Percentiles rank a stretch among this genome's conserved stretches.
These are phyloP conservation scores for Gynostemma pentaphyllum DNA, from an alignment of 306 rosid species.

Conservation along the genomic window DNA sequence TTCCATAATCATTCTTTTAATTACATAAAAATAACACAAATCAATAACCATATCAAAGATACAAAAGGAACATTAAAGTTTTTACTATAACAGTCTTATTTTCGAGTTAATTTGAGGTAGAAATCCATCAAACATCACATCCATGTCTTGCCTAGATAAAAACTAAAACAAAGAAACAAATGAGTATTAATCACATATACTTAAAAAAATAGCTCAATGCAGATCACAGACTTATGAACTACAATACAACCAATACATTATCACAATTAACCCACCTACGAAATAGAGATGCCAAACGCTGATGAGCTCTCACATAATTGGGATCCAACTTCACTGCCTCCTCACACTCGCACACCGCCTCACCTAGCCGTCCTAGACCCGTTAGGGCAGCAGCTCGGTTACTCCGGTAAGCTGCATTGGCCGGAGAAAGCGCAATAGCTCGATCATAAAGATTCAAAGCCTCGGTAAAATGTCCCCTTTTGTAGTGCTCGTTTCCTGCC, in stretches of 20 bases:
- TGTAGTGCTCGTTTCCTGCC: slow-evolving; percentile 75
- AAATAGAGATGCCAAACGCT: slow-evolving; percentile 71
- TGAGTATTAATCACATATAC: neutral
- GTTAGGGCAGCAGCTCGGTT: slow-evolving; percentile 93
- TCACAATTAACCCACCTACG: slow-evolving; percentile 42
- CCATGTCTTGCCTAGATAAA: neutral
- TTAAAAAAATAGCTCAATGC: neutral
- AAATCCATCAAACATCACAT: no score
- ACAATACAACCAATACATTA: no score
- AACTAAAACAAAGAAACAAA: neutral
- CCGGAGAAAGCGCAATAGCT: slow-evolving; percentile 64
- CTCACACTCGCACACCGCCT: slow-evolving; percentile 76
- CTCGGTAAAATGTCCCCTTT: slow-evolving; percentile 53
- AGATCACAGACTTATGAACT: neutral
- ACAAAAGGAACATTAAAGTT: no score
- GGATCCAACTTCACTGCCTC: slow-evolving; percentile 87
- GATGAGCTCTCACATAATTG: slow-evolving; percentile 70
- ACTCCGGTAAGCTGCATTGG: slow-evolving; percentile 60
- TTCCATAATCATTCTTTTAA: no score
- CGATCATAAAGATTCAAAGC: slow-evolving; percentile 72
- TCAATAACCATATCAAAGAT: no score
- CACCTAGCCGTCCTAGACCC: slow-evolving; percentile 48
- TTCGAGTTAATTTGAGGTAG: no score
- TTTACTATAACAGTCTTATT: no score
- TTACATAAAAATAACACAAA: no score